These are phyloP conservation scores for Pseudoneurospora amorphoporcata DNA, from an alignment of 495 filamentous ascomycete genomes.

Conservation along the genomic window DNA sequence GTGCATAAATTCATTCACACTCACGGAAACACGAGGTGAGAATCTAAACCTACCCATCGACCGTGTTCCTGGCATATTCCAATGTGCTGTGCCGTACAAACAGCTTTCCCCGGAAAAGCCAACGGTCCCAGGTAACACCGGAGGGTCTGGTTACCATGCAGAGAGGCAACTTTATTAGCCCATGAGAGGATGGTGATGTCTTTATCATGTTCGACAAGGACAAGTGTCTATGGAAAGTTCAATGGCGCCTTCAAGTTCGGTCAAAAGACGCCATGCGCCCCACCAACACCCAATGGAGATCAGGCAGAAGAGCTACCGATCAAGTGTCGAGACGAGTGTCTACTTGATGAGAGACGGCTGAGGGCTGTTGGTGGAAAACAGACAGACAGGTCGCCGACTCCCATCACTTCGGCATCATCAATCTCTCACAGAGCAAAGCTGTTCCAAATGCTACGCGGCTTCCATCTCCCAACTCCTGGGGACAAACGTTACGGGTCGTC, in stretches of 20 bases:
- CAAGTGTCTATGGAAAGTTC: neutral
- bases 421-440: neutral
- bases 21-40: neutral
- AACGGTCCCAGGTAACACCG: neutral
- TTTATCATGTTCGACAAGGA: neutral
- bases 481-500: slow-evolving; percentile 9
- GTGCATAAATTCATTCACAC: neutral
- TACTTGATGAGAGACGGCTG: neutral
- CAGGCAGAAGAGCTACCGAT: neutral
- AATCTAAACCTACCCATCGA: neutral
- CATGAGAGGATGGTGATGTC: neutral
- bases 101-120: neutral
- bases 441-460: slow-evolving; percentile 7
- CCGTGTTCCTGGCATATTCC: neutral
- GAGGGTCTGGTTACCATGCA: neutral
- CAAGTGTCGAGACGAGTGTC: neutral
- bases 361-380: neutral
- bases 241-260: neutral
- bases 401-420: neutral
- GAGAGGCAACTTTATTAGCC: neutral
- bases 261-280: neutral
- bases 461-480: slow-evolving; percentile 3
- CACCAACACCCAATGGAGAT: neutral
- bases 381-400: neutral
- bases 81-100: neutral